Evolutionary conservation across 495 filamentous ascomycete species (phyloP), one percentile per base, ranked within the genome.

Genomic region (Aspergillus olivimuriae): DNA sequence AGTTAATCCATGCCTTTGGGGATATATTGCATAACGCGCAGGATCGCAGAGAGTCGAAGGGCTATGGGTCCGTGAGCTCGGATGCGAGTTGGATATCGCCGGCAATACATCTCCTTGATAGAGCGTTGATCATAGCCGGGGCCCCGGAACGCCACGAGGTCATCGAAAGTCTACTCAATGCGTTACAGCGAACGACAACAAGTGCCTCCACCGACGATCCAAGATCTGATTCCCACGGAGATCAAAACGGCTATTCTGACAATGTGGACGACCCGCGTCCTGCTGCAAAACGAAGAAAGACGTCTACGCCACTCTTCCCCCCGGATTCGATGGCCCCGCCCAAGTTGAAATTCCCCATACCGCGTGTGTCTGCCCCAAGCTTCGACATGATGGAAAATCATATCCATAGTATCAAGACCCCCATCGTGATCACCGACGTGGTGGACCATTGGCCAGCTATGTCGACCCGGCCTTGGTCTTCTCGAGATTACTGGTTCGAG

Each of bases 81-180:
- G 31, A 56, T 9, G 48, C 61, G 1, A 44, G 61, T 4, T 66
- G 67, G 61, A 43, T 70, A 0, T 47, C 58, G 20, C 50, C 63
- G 2, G 69, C 82, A n/a, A 72, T 95, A 17, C 65, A 73, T 39
- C 62, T 70, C 2, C 73, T 95, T 0, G 92, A 98, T 50, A 82
- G 81, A 58, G 84, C 87, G 0, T 54, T 92, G 36, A 91, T 95
- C 36, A 81, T 95, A 58, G 76, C 87, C 17, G 92, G 90, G 0
- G 86, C 80, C 0, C 78, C 81, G 3, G 59, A 74, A 2, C 76
- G 84, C n/a, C 75, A 75, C 44, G 60, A 53, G n/a, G 69, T 80
- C 55, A 73, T 91, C 36, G 74, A 86, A 37, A 30, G 35, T 1
- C 46, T 70, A 6, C 33, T 73, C 4, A 48, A 47, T 14, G 47